Percentiles rank a stretch among this genome's conserved stretches.
These are phyloP conservation scores for Sporobolomyces roseus DNA, from an alignment of 768 basidiomycete species.

Conservation along the genomic window DNA sequence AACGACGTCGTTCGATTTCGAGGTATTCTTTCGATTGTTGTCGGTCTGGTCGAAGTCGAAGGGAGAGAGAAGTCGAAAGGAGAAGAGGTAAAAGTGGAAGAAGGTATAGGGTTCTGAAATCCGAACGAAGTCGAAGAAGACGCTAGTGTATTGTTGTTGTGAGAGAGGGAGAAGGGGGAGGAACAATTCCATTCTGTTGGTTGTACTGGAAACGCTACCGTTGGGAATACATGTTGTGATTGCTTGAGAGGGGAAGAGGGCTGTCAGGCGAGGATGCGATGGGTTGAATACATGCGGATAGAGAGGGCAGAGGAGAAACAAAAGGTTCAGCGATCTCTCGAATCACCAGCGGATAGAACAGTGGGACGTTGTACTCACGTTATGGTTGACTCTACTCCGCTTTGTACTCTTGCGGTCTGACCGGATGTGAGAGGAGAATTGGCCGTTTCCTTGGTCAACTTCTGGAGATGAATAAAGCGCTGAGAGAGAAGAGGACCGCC, in stretches of 20 bases:
- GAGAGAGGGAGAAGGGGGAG: background rate
- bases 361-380: conserved; percentile 2
- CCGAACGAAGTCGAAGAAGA: too few relatives aligned
- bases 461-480: conserved; percentile 14
- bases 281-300: background rate
- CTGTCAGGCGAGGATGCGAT: background rate
- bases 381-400: conserved; percentile 2
- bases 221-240: background rate
- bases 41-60: background rate
- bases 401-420: background rate
- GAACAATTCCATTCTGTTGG: background rate
- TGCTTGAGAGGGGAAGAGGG: conserved; percentile 22
- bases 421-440: background rate
- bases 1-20: conserved; percentile 9
- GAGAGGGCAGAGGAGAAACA: background rate
- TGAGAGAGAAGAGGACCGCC: conserved; percentile 26
- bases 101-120: background rate
- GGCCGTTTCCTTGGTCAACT: background rate
- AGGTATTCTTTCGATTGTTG: too few relatives aligned
- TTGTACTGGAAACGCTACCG: background rate
- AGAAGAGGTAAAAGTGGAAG: conserved; percentile 8
- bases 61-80: conserved; percentile 17
- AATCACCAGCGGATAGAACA: background rate
- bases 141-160: background rate
- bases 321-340: background rate